These are phyloP conservation scores for Tritrichomonas musculus DNA, from an alignment of 208 protist species.

Conservation along the genomic window DNA sequence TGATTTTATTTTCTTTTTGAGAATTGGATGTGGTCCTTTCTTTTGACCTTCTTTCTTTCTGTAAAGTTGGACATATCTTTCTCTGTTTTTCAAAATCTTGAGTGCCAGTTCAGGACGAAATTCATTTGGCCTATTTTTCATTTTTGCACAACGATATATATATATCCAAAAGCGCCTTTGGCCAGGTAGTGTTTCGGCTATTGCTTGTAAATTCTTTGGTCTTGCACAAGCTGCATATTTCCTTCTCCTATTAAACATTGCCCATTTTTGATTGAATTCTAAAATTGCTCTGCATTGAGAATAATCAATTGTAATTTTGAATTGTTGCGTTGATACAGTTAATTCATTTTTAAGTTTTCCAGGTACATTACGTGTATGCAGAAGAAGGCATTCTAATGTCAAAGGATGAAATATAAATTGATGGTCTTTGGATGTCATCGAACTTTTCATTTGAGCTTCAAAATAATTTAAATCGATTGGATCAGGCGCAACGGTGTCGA, in stretches of 20 bases:
- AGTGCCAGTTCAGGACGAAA: not conserved
- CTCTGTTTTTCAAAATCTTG: not conserved
- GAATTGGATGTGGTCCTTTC: not conserved
- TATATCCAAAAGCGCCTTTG: no score
- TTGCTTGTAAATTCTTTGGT: no score
- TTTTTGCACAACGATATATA: not conserved
- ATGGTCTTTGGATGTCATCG: not conserved
- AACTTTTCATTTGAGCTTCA: not conserved
- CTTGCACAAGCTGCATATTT: not conserved
- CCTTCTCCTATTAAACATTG: not conserved
- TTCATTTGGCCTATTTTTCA: not conserved
- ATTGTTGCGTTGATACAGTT: not conserved
- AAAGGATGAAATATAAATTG: conserved; percentile 7
- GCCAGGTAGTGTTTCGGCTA: no score
- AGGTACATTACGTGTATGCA: not conserved
- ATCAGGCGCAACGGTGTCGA: not conserved
- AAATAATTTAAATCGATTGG: not conserved
- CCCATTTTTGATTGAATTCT: not conserved
- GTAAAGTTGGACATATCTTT: not conserved
- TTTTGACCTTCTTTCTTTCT: not conserved
- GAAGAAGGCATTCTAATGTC: not conserved
- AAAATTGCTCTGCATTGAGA: not conserved
- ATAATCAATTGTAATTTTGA: not conserved
- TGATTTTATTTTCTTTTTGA: not conserved
- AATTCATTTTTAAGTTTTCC: not conserved